Evolutionary conservation across 2,329 filamentous ascomycete species (phyloP).

Genomic region (Emergomyces africanus): DNA sequence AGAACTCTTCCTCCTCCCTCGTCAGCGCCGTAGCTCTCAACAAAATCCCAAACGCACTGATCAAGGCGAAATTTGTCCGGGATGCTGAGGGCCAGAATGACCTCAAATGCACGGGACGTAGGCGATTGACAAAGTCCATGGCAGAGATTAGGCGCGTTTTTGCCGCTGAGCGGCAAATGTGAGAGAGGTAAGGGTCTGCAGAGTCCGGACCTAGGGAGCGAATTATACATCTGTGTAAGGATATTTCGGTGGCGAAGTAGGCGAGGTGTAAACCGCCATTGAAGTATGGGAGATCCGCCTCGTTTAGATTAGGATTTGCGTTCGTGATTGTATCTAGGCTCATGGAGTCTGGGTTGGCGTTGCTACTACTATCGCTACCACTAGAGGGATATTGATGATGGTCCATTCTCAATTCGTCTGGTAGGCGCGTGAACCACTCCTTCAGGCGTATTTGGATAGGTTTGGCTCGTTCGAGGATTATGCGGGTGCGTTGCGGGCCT

Average conservation of each 20-base stretch:
- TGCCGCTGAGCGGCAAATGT: conserved; percentile 86
- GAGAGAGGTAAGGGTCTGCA: conserved; percentile 67
- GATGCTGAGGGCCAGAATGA: conserved; percentile 60
- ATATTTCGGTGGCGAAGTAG: conserved; percentile 91
- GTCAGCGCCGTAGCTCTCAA: conserved; percentile 82
- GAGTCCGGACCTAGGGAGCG: conserved; percentile 52
- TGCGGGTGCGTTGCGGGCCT: conserved; percentile 33
- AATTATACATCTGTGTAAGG: conserved; percentile 80
- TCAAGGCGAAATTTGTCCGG: conserved; percentile 70
- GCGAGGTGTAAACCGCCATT: conserved; percentile 71
- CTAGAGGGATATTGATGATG: conserved; percentile 14
- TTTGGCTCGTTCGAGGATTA: conserved; percentile 41
- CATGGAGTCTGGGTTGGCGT: background rate
- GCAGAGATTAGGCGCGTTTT: conserved; percentile 90
- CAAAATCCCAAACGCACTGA: conserved; percentile 83
- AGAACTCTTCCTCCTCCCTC: conserved; percentile 84
- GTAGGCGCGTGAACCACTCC: conserved; percentile 40
- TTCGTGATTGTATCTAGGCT: conserved; percentile 32
- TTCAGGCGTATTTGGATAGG: conserved; percentile 41
- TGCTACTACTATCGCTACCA: background rate
- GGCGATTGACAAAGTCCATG: conserved; percentile 93
- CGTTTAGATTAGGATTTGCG: conserved; percentile 20
- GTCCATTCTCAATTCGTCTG: conserved; percentile 38
- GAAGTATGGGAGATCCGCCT: conserved; percentile 17
- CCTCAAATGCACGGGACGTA: conserved; percentile 74